phyloP scores from a whole-genome alignment of 2,329 filamentous ascomycete genomes.

The Trichoderma semiorbis region DNA sequence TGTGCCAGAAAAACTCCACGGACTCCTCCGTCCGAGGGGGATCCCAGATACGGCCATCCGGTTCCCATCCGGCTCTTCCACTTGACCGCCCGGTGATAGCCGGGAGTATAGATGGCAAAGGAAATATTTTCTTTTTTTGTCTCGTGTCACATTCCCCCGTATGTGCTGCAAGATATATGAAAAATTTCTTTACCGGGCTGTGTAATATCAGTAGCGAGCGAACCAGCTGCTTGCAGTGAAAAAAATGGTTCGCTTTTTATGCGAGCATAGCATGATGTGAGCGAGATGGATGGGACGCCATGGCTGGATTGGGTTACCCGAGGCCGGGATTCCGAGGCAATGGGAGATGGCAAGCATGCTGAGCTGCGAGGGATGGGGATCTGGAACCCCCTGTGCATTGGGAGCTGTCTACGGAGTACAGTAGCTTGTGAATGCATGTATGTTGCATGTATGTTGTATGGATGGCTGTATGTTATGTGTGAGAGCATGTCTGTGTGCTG shows the following conservation, averaged over 20 bases:
- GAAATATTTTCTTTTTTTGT: background rate
- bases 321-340: background rate
- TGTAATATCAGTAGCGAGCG: background rate
- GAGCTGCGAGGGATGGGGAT: background rate
- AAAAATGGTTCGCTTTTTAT: conserved; percentile 7
- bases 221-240: background rate
- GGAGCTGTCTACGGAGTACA: background rate
- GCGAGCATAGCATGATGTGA: conserved; percentile 16
- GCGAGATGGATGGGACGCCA: background rate
- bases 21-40: background rate
- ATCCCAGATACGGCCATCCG: background rate
- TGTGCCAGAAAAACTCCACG: background rate
- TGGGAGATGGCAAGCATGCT: background rate
- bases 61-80: background rate
- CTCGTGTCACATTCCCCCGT: background rate
- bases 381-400: background rate
- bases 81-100: conserved; percentile 11
- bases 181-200: background rate
- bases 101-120: background rate
- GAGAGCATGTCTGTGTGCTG: background rate
- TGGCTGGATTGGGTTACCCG: background rate
- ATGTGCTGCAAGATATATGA: too few species aligned
- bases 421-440: background rate
- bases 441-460: background rate
- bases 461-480: background rate